phyloP scores from a whole-genome alignment of 2,329 filamentous ascomycete species.

The Lithohypha guttulata region DNA sequence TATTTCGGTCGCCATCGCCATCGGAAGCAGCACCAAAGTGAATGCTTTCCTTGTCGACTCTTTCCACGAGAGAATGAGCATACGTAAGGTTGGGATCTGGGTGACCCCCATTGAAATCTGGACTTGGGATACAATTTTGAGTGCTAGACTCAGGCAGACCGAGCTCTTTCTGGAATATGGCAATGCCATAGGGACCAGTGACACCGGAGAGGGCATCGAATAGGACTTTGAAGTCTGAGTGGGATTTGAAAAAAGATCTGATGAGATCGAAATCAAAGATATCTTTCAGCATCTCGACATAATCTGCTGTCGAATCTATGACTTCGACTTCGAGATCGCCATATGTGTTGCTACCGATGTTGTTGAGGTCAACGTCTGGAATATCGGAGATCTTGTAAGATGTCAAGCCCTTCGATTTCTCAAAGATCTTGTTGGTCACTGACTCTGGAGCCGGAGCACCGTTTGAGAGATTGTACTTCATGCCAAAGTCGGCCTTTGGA shows the following conservation, averaged over 20 bases:
- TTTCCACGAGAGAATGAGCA: slow-evolving; percentile 85
- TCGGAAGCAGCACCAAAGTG: slow-evolving; percentile 96
- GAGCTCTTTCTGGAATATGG: slow-evolving; percentile 90
- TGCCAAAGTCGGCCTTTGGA: slow-evolving; percentile 90
- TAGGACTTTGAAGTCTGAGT: slow-evolving; percentile 90
- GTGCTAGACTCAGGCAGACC: slow-evolving; percentile 65
- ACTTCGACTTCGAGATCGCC: slow-evolving; percentile 87
- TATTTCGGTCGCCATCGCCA: slow-evolving; percentile 96
- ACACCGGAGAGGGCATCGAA: slow-evolving; percentile 93
- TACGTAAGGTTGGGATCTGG: slow-evolving; percentile 97
- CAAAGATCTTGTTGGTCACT: slow-evolving; percentile 96
- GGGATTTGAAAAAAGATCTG: slow-evolving; percentile 77
- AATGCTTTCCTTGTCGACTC: slow-evolving; percentile 79
- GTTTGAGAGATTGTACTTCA: slow-evolving; percentile 98
- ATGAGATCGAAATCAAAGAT: slow-evolving; percentile 98
- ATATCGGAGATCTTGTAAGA: slow-evolving; percentile 89
- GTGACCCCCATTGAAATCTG: slow-evolving; percentile 94
- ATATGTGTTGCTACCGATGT: slow-evolving; percentile 73
- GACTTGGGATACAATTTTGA: slow-evolving; percentile 84
- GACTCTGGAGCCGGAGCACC: slow-evolving; percentile 91
- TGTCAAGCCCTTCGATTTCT: slow-evolving; percentile 75
- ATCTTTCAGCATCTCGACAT: slow-evolving; percentile 88
- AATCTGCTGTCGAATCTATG: slow-evolving; percentile 85
- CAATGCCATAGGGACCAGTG: slow-evolving; percentile 86
- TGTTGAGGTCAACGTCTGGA: slow-evolving; percentile 72